Percentiles rank a stretch among this genome's conserved stretches.
These are phyloP conservation scores for Ganoderma lucidum DNA, from an alignment of 1,284 basidiomycete species.

Conservation along the genomic window DNA sequence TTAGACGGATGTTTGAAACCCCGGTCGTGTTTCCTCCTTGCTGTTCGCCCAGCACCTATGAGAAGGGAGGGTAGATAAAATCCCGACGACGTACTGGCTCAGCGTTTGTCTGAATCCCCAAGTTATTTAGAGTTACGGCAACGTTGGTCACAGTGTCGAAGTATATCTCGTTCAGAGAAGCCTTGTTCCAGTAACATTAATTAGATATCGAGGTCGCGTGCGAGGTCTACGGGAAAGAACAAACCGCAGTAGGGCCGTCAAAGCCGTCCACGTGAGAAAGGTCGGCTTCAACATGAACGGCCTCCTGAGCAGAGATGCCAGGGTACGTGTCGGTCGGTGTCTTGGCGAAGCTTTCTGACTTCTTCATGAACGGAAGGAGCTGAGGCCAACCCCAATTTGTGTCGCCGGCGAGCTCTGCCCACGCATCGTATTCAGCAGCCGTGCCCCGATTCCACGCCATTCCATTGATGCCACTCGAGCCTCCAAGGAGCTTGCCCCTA, in stretches of 20 bases:
- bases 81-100: neutral
- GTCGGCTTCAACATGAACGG: neutral
- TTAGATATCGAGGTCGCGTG: neutral
- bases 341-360: constrained; percentile 10
- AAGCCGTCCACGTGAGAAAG: neutral
- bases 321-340: constrained; percentile 8
- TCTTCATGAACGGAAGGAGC: constrained; percentile 17
- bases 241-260: neutral
- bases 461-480: constrained; percentile 16
- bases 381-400: constrained; percentile 9
- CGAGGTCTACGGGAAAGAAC: neutral
- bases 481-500: constrained; percentile 14
- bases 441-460: constrained; percentile 14
- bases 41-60: neutral
- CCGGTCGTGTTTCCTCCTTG: constrained; percentile 14
- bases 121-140: neutral
- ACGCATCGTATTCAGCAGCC: constrained; percentile 15
- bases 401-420: neutral
- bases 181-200: neutral
- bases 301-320: constrained; percentile 1
- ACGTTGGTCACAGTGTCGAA: constrained; percentile 3
- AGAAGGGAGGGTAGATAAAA: neutral
- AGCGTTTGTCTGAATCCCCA: constrained; percentile 7
- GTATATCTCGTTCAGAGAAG: constrained; percentile 5
- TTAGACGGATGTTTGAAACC: constrained; percentile 5